Evolutionary conservation across 768 basidiomycete species (phyloP).

Genomic region (Hypholoma sublateritium): DNA sequence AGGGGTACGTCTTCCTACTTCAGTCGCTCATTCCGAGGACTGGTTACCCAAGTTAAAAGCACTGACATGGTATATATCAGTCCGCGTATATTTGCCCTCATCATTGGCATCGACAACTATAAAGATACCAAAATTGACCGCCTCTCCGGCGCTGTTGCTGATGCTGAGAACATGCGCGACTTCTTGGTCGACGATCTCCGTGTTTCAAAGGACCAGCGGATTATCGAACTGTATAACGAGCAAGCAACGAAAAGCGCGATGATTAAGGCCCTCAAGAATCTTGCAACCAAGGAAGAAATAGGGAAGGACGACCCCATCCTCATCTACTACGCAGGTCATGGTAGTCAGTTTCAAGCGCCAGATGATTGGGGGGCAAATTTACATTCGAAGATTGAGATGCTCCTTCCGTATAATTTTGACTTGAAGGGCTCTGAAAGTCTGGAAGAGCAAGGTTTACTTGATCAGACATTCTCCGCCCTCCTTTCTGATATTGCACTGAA

Average conservation of each 20-base stretch:
- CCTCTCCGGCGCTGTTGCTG: conserved; percentile 7
- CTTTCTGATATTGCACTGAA: not conserved
- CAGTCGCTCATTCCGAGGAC: too few species aligned
- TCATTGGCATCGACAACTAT: conserved; percentile 13
- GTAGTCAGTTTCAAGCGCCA: not conserved
- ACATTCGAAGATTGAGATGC: not conserved
- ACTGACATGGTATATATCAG: too few species aligned
- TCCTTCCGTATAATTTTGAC: not conserved
- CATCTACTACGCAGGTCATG: conserved; percentile 9
- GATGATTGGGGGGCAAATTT: not conserved
- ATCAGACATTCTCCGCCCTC: not conserved
- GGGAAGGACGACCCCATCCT: not conserved
- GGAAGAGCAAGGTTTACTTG: not conserved
- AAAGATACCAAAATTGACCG: not conserved
- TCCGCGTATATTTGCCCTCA: conserved; percentile 10
- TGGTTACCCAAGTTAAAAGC: too few species aligned
- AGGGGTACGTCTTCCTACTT: too few species aligned
- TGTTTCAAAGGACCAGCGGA: not conserved
- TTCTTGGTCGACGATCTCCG: not conserved
- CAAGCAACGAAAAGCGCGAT: not conserved
- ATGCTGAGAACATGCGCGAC: conserved; percentile 3
- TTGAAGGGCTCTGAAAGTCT: not conserved
- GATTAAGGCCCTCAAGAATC: not conserved
- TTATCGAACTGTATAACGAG: not conserved
- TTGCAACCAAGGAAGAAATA: not conserved